Evolutionary conservation across 257 asterid species (phyloP), one percentile per base, ranked within the genome.

Genomic region (Nyctanthes arbortristis): DNA sequence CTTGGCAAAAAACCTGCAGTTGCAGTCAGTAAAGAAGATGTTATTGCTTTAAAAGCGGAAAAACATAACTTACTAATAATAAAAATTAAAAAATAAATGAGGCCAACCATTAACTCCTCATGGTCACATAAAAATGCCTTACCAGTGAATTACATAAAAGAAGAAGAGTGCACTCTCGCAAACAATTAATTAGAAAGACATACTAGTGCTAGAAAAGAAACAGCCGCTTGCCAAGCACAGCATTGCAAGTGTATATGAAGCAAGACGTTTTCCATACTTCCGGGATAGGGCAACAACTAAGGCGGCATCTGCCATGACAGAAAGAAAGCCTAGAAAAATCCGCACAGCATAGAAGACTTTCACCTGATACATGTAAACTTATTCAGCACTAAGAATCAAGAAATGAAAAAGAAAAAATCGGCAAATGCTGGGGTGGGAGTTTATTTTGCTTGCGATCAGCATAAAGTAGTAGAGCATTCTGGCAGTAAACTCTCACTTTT

Each of bases 141-240:
- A 16, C 24, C 7, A 1, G 16, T 14, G 49, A 40, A 40, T 3
- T 40, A 43, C 18, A 65, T 20, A 45, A 20, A 63, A 11, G 30
- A 61, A 16, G 45, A 64, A 54, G n/a, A 34, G 63, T 60, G 47
- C 35, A 66, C 55, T 55, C 16, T 56, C 29, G 63, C 35, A 24
- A 29, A n/a, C 27, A 67, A 35, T 20, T 18, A 61, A 52, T 58
- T 25, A 13, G 27, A 25, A 43, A 56, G 63, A 66, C 31, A 22
- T 72, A 86, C 92, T 86, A 32, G 99, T 94, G 84, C 99, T 94
- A 72, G 99, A 96, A 64, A 94, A 94, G 91, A 86, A 94, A 80
- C 97, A 91, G 71, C 99, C 99, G 67, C 99, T 94, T 70, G 97
- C 82, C 79, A 94, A 79, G 88, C 99, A 94, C 67, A 94, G 87